Evolutionary conservation across 495 filamentous ascomycete species (phyloP).

Genomic region (Oidiodendron maius): DNA sequence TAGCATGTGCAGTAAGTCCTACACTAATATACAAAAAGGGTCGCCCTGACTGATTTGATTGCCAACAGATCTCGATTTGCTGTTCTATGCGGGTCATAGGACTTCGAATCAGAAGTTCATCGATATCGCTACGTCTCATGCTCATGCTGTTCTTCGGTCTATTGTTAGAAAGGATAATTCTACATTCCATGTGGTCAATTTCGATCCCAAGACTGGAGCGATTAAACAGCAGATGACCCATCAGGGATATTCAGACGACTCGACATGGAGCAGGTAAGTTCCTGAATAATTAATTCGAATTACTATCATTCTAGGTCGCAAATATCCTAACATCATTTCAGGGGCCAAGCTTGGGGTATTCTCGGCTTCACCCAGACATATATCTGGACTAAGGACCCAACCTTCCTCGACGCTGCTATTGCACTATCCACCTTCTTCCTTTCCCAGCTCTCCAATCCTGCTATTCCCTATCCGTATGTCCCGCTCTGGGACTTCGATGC

Average conservation of each 20-base stretch:
- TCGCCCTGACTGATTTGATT: too few relatives aligned
- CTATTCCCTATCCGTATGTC: constrained; percentile 8
- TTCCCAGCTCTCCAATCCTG: constrained; percentile 13
- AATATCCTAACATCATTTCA: too few relatives aligned
- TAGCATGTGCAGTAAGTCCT: constrained; percentile 33
- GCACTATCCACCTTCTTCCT: constrained; percentile 35
- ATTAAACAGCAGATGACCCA: constrained; percentile 30
- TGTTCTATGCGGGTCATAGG: constrained; percentile 35
- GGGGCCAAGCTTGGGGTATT: constrained; percentile 44
- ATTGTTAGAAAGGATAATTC: constrained; percentile 28
- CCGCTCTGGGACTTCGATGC: constrained; percentile 37
- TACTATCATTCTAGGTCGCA: too few relatives aligned
- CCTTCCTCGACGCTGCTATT: constrained; percentile 29
- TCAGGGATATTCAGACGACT: constrained; percentile 35
- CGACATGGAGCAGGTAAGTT: constrained; percentile 36
- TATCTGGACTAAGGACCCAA: constrained; percentile 32
- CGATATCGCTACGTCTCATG: constrained; percentile 34
- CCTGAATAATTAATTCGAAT: too few relatives aligned
- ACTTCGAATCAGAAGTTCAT: constrained; percentile 19
- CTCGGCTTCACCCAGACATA: constrained; percentile 39
- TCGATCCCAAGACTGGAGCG: constrained; percentile 26
- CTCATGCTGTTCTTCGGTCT: constrained; percentile 22
- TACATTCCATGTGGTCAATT: constrained; percentile 37
- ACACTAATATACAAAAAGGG: too few relatives aligned
- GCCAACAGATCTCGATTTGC: constrained; percentile 29